Conservation (phyloP, 441 rosid genomes). For the Euphorbia neoarborescens region DNA sequence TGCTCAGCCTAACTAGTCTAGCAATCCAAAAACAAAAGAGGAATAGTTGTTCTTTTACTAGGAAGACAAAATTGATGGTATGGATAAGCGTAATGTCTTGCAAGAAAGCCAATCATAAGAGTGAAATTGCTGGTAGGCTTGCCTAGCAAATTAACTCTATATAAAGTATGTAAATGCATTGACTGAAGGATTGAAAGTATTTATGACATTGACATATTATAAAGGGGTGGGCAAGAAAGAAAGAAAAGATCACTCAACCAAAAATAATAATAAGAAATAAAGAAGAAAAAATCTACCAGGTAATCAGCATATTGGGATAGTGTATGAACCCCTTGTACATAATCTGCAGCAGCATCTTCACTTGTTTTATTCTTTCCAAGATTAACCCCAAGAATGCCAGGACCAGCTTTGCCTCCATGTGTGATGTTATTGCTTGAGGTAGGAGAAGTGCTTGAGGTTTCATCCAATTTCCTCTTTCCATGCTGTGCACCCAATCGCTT, state of each 20-base stretch:
- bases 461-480: slow-evolving; percentile 85
- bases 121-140: background rate
- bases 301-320: slow-evolving; percentile 95
- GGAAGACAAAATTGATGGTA: background rate
- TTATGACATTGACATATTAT: background rate
- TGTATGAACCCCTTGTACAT: slow-evolving; percentile 95
- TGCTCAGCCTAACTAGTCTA: background rate
- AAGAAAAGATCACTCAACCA: background rate
- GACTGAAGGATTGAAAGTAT: background rate
- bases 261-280: background rate
- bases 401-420: slow-evolving; percentile 96
- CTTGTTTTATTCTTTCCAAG: slow-evolving; percentile 95
- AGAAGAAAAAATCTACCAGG: slow-evolving; percentile 42
- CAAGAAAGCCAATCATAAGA: background rate
- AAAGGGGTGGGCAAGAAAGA: background rate
- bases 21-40: background rate
- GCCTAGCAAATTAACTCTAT: background rate
- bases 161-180: background rate
- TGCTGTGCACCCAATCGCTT: slow-evolving; percentile 94
- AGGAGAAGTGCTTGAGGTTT: slow-evolving; percentile 62
- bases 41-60: background rate
- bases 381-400: slow-evolving; percentile 95
- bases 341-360: slow-evolving; percentile 89
- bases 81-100: background rate
- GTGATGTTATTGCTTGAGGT: slow-evolving; percentile 45